Base-by-base conservation (phyloP, 2,329 filamentous ascomycete genomes). In the Phaeosphaeria sp. region DNA sequence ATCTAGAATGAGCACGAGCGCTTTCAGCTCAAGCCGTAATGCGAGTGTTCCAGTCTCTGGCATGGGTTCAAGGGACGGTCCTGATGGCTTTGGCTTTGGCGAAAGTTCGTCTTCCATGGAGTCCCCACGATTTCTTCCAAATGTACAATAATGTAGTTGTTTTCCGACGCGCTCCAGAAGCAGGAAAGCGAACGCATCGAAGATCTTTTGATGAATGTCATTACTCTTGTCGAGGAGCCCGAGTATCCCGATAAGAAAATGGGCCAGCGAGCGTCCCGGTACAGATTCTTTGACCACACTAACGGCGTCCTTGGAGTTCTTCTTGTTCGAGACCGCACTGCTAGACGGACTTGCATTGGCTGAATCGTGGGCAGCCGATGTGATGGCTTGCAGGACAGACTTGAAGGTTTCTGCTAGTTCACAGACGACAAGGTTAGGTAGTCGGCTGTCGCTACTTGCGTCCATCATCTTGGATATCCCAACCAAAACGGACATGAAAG, bases 131-230 rank as follows among this genome's bases (percentile, higher is more conserved):
- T 72, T 56, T 33, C 64, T 68, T 4, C 75, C 76, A 53, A 82
- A 81, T 0, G 74, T 75, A 42, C 70, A 72, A 44, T 75, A 70
- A 55, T 76, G 81, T 2, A 82, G 64, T 0, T 69, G 68, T 20
- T 71, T 68, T 5, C 79, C 79, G 0, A 80, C 65, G 20, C 72
- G 74, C 22, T 80, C 72, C 2, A 82, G 65, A 1, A 81, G 57
- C 15, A 77, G 63, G 53, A 76, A 82, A 1, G 77, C 66, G 33
- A 80, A 77, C 2, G 78, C 79, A 66, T 82, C 80, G 52, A 81
- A 81, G 1, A 83, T 59, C 20, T 75, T 65, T 27, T 74, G 73
- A 42, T 82, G 79, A 11, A 69, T 42, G 3, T 66, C 55, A 18
- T 72, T 62, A 10, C 69, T 73, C 25, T 76, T 65, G 27, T 79